Percentiles rank a stretch among this genome's conserved stretches.
Conservation (phyloP, 148 eudicot species). For the Fallopia convolvulus region DNA sequence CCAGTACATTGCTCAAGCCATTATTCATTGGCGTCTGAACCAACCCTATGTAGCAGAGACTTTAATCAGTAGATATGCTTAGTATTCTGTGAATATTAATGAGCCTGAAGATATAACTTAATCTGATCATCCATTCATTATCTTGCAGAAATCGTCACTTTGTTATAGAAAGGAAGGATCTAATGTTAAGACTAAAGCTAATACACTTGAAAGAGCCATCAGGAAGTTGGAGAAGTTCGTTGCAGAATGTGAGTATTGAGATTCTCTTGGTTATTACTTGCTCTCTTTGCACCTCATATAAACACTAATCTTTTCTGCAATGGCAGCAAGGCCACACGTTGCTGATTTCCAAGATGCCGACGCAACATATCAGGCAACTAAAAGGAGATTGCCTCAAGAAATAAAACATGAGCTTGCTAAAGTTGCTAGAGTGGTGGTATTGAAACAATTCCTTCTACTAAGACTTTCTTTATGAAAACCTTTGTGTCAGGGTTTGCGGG, state of each 20-base stretch:
- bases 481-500: background rate
- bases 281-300: background rate
- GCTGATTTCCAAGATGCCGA: slow-evolving; percentile 68
- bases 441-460: background rate
- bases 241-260: slow-evolving; percentile 64
- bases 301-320: slow-evolving; percentile 13
- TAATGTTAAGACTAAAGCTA: slow-evolving; percentile 44
- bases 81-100: background rate
- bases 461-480: background rate
- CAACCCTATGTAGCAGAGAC: background rate
- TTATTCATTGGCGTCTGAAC: background rate
- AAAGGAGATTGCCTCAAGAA: slow-evolving; percentile 89
- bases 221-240: slow-evolving; percentile 87
- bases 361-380: slow-evolving; percentile 57
- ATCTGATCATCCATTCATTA: background rate
- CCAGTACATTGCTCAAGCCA: background rate
- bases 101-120: background rate
- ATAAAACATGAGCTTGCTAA: slow-evolving; percentile 90
- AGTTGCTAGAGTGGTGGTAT: slow-evolving; percentile 94
- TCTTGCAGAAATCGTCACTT: slow-evolving; percentile 49
- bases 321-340: slow-evolving; percentile 71
- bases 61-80: background rate
- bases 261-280: background rate
- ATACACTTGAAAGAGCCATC: slow-evolving; percentile 77
- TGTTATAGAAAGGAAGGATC: slow-evolving; percentile 69